Percentiles rank a stretch among this genome's conserved stretches.
Conservation (phyloP, 1,284 basidiomycete genomes). For the Cryptococcus maquisensis region DNA sequence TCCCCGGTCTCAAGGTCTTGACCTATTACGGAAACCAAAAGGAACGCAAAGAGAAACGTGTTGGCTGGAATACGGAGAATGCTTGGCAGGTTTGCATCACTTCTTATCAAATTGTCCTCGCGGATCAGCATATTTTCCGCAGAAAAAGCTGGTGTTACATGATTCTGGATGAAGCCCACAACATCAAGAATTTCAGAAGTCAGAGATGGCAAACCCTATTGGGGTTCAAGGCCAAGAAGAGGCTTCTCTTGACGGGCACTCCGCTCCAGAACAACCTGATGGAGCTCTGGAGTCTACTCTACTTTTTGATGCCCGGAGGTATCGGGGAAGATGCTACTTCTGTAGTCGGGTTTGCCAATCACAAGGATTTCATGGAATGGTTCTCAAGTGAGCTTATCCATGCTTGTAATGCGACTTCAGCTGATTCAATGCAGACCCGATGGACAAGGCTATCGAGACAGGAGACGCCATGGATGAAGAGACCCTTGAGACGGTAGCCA, state of each 20-base stretch:
- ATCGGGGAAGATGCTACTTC: slow-evolving; percentile 49
- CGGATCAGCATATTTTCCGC: slow-evolving; percentile 91
- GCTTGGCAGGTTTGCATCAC: slow-evolving; percentile 96
- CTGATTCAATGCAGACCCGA: slow-evolving; percentile 60
- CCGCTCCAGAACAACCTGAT: slow-evolving; percentile 95
- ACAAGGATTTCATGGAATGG: slow-evolving; percentile 95
- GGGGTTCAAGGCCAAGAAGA: slow-evolving; percentile 87
- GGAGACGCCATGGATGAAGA: slow-evolving; percentile 77
- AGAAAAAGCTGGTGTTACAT: slow-evolving; percentile 95
- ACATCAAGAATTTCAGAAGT: slow-evolving; percentile 97
- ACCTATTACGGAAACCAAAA: slow-evolving; percentile 90
- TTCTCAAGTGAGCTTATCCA: slow-evolving; percentile 73
- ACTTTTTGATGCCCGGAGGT: slow-evolving; percentile 87
- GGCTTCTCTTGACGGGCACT: slow-evolving; percentile 85
- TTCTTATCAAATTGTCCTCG: slow-evolving; percentile 86
- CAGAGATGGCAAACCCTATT: slow-evolving; percentile 93
- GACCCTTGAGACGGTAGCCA: slow-evolving; percentile 77
- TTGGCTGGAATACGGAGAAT: slow-evolving; percentile 90
- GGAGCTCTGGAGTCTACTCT: slow-evolving; percentile 89
- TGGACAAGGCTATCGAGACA: slow-evolving; percentile 90
- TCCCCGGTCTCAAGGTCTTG: slow-evolving; percentile 87
- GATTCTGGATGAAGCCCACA: slow-evolving; percentile 94
- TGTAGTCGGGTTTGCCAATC: slow-evolving; percentile 79
- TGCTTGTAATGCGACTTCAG: not conserved
- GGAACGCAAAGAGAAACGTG: slow-evolving; percentile 85